Evolutionary conservation across 2,329 filamentous ascomycete genomes (phyloP).

Genomic region (Xylaria sp.): DNA sequence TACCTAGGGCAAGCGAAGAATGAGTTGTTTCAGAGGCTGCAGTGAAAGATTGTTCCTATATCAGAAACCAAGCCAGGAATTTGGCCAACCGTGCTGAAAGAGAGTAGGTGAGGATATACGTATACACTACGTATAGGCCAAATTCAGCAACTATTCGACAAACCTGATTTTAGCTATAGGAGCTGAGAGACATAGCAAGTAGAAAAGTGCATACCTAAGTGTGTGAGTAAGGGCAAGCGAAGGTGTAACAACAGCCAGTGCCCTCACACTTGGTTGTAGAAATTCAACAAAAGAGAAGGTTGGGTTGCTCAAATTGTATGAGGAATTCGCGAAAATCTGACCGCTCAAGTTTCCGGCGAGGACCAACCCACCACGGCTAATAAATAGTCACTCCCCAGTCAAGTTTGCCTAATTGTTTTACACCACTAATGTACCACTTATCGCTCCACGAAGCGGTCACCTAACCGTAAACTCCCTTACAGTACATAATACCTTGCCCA

Average conservation of each 20-base stretch:
- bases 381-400: conserved; percentile 10
- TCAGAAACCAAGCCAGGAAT: not conserved
- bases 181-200: not conserved
- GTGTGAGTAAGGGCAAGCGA: not conserved
- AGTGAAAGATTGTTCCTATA: not conserved
- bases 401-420: not conserved
- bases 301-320: not conserved
- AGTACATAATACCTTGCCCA: not conserved
- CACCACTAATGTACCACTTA: not conserved
- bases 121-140: not conserved
- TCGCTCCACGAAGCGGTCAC: not conserved
- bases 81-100: conserved; percentile 4
- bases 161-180: not conserved
- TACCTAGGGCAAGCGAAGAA: not conserved
- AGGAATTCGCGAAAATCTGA: not conserved
- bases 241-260: not conserved
- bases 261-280: not conserved
- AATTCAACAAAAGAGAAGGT: not conserved
- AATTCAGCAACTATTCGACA: not conserved
- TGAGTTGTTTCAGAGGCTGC: conserved; percentile 7
- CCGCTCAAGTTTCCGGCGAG: not conserved
- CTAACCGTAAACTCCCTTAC: conserved; percentile 9
- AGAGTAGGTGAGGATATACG: not conserved
- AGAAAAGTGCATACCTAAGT: not conserved
- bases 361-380: not conserved